Evolutionary conservation across 176 grass and related monocot genomes (phyloP).

Genomic region (Avena sativa): DNA sequence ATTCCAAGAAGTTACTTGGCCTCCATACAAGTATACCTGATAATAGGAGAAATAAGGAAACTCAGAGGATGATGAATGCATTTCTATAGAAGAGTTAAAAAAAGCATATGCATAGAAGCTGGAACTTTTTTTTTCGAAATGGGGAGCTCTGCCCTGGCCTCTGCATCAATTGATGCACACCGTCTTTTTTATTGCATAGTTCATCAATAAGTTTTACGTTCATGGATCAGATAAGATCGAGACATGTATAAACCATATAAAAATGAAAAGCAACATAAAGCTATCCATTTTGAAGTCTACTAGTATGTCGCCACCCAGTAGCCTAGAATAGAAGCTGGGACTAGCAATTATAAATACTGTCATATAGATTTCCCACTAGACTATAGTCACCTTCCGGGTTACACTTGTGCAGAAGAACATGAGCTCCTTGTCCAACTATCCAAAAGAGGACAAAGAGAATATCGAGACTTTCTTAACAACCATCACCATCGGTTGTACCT

Average conservation of each 20-base stretch:
- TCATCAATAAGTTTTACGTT: too few relatives aligned
- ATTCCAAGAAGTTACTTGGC: constrained; percentile 69
- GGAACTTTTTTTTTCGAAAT: background rate
- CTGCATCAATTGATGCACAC: too few relatives aligned
- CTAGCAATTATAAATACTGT: background rate
- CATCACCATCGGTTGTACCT: background rate
- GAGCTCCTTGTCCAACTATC: background rate
- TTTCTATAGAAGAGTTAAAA: background rate
- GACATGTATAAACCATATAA: too few relatives aligned
- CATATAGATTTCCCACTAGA: background rate
- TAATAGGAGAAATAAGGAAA: constrained; percentile 1
- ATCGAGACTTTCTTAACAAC: background rate
- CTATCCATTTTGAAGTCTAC: too few relatives aligned
- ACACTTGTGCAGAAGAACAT: background rate
- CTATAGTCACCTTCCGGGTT: background rate
- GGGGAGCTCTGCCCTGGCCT: too few relatives aligned
- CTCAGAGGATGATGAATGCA: background rate
- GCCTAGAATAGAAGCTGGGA: background rate
- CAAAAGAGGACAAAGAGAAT: background rate
- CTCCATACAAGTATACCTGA: constrained; percentile 67
- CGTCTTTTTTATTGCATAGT: too few relatives aligned
- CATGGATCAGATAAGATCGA: too few relatives aligned
- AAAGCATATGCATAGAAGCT: background rate
- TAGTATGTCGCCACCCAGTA: too few relatives aligned
- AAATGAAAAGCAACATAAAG: too few relatives aligned